These are phyloP conservation scores for Carallia brachiata DNA, from an alignment of 345 rosid species.

Conservation along the genomic window DNA sequence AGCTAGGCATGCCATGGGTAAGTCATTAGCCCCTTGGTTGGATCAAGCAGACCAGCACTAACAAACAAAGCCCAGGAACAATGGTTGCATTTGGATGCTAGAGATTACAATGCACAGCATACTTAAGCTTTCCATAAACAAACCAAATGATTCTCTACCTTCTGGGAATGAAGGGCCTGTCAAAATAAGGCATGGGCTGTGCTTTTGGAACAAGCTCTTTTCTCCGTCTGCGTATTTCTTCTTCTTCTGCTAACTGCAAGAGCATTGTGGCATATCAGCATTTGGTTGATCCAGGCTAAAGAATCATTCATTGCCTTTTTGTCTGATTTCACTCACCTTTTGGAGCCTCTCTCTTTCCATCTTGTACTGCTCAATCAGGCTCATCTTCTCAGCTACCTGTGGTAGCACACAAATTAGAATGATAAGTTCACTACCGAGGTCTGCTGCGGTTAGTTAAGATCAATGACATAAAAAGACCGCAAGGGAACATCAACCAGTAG, in stretches of 20 bases:
- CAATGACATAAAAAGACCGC: not conserved
- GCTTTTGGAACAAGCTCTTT: constrained; percentile 93
- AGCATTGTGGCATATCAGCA: not conserved
- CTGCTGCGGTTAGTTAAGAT: not conserved
- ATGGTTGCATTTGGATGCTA: no score
- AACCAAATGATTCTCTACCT: constrained; percentile 38
- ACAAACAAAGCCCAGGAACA: no score
- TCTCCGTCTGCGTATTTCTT: constrained; percentile 73
- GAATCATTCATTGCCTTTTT: not conserved
- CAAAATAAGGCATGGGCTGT: constrained; percentile 96
- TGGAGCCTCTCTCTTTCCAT: constrained; percentile 85
- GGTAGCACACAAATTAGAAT: not conserved
- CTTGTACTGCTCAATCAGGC: constrained; percentile 73
- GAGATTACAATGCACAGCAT: not conserved
- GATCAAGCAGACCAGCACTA: no score
- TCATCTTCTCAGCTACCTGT: constrained; percentile 82
- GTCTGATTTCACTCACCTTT: constrained; percentile 44
- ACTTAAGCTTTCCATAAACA: not conserved
- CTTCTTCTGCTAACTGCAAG: constrained; percentile 80
- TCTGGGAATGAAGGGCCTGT: constrained; percentile 88
- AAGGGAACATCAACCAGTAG: no score
- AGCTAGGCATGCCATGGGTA: no score
- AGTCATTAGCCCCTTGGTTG: no score
- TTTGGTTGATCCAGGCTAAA: not conserved
- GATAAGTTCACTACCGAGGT: not conserved